A percentile compares a stretch with the other conserved stretches of the same genome.
These are phyloP conservation scores for Ustilago trichophora DNA, from an alignment of 1,284 basidiomycete species.

Conservation along the genomic window DNA sequence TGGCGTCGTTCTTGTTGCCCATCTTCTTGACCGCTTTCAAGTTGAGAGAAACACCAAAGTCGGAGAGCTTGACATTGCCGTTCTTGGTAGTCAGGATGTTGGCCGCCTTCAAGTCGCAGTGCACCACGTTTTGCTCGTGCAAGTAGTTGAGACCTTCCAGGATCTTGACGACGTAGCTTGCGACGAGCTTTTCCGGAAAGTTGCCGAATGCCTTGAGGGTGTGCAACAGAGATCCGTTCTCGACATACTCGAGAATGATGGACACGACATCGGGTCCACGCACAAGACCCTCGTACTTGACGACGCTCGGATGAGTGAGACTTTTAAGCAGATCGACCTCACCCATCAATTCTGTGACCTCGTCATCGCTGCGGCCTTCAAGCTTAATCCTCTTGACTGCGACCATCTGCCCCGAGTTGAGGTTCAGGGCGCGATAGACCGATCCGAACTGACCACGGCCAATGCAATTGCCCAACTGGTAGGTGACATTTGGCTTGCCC, in stretches of 20 bases:
- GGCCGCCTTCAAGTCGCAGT: slow-evolving; percentile 72
- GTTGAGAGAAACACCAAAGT: slow-evolving; percentile 70
- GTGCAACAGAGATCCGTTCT: slow-evolving; percentile 76
- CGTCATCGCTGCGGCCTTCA: slow-evolving; percentile 93
- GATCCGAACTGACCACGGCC: slow-evolving; percentile 95
- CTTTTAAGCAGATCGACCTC: slow-evolving; percentile 99
- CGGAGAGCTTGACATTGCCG: slow-evolving; percentile 71
- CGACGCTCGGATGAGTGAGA: slow-evolving; percentile 92
- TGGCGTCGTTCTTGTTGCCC: slow-evolving; percentile 73
- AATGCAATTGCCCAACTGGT: slow-evolving; percentile 79
- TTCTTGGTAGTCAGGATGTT: slow-evolving; percentile 73
- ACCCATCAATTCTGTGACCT: slow-evolving; percentile 98
- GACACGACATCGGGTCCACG: slow-evolving; percentile 34
- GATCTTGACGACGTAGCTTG: slow-evolving; percentile 84
- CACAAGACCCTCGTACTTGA: slow-evolving; percentile 86
- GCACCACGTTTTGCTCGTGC: slow-evolving; percentile 81
- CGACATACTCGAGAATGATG: slow-evolving; percentile 72
- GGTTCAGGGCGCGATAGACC: slow-evolving; percentile 89
- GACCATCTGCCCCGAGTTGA: slow-evolving; percentile 69
- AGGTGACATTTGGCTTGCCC: slow-evolving; percentile 80
- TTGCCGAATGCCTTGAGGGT: slow-evolving; percentile 74
- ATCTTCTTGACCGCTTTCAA: slow-evolving; percentile 72
- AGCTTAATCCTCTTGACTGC: slow-evolving; percentile 97
- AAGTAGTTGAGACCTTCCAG: slow-evolving; percentile 94
- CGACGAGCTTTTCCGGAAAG: slow-evolving; percentile 96